Evolutionary conservation across 345 rosid species (phyloP), one percentile per base, ranked within the genome.

Genomic region (Eucalyptus tenuipes): DNA sequence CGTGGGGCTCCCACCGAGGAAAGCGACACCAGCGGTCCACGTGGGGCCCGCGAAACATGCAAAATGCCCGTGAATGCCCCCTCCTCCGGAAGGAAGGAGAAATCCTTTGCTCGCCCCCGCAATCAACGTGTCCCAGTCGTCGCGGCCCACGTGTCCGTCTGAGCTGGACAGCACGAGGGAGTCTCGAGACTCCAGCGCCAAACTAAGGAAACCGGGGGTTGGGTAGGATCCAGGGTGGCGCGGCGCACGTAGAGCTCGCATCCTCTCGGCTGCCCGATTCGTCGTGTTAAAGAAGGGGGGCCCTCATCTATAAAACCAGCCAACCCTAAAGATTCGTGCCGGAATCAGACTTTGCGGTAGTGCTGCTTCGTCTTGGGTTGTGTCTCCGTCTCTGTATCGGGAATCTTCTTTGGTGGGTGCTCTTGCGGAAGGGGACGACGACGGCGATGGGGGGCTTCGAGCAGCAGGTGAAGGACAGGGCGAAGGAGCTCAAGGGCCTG

Each of bases 401-500:
- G 59, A 71, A 33, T 33, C 31, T 48, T 40, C 15, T 9, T 9
- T 22, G 33, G 61, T 17, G 49, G 13, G 61, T 29, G 49, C 80
- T 49, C 24, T 47, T 33, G 52, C n/a, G 33, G 68, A 24, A 29
- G 22, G 37, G 47, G 79, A n/a, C 12, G 29, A 15, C 17, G 52
- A 7, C 50, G 16, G 44, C 80, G 27, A 88, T 88, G 99, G 96
- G 92, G 59, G 95, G 96, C 13, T 96, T 97, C 66, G 98, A 96
- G 95, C 91, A 94, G 22, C 94, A 95, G 92, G 94, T 97, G 95
- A 97, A 96, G 95, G 91, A 89, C 90, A 94, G 97, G 91, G 98
- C 98, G 37, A 88, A 53, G 79, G 97, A 91, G 92, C 95, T 97
- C 79, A 95, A 92, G 92, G 85, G 89, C 82, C 87, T 95, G 3